Evolutionary conservation across 495 filamentous ascomycete species (phyloP).

Genomic region (Articulospora tetracladia): DNA sequence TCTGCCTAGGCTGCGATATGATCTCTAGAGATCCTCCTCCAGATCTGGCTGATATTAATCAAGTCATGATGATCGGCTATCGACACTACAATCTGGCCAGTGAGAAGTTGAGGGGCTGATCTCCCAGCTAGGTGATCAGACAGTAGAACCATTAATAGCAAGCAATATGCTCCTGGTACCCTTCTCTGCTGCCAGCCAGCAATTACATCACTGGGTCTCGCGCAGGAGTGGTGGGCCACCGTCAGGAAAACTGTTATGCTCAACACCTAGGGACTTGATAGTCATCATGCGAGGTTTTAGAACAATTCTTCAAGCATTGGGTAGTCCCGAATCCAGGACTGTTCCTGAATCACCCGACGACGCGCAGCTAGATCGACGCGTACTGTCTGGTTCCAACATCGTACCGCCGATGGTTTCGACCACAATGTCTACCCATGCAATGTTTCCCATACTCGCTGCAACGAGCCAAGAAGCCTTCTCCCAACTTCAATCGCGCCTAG

Average conservation of each 20-base stretch:
- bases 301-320: constrained; percentile 9
- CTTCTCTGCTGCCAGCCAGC: constrained; percentile 13
- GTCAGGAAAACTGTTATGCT: constrained; percentile 5
- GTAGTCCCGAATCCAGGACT: too few species aligned
- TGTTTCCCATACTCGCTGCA: constrained; percentile 7
- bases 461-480: constrained; percentile 9
- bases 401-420: background rate
- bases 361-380: background rate
- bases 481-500: constrained; percentile 9
- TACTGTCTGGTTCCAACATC: background rate
- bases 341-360: background rate
- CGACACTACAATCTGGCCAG: constrained; percentile 13
- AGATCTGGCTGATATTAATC: constrained; percentile 8
- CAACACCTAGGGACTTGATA: constrained; percentile 6
- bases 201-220: constrained; percentile 12
- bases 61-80: constrained; percentile 12
- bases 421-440: constrained; percentile 6
- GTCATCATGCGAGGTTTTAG: constrained; percentile 10
- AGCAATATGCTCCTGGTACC: constrained; percentile 4
- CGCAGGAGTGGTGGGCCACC: constrained; percentile 1
- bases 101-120: constrained; percentile 11
- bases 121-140: constrained; percentile 1
- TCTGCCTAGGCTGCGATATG: constrained; percentile 11
- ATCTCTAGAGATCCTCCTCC: constrained; percentile 9
- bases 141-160: constrained; percentile 8